phyloP scores from a whole-genome alignment of 257 asterid species.

The Solanum virginianum region DNA sequence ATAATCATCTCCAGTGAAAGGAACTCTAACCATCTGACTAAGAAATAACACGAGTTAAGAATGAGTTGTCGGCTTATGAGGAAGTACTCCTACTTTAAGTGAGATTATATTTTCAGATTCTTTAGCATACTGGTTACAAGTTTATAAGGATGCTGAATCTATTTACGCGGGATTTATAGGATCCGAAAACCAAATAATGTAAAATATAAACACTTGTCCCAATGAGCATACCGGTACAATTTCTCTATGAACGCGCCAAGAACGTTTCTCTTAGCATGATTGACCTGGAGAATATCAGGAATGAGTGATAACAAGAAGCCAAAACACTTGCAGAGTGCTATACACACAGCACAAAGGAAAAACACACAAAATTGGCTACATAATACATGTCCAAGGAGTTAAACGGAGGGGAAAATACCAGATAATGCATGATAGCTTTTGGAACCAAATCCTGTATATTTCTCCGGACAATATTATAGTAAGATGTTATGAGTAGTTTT shows the following conservation, averaged over 20 bases:
- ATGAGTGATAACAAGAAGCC: background rate
- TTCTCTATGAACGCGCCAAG: conserved; percentile 3
- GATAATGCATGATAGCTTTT: conserved; percentile 74
- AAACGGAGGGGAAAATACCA: conserved; percentile 8
- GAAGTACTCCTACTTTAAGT: background rate
- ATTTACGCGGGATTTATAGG: background rate
- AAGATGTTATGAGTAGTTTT: conserved; percentile 44
- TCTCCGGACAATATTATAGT: conserved; percentile 59
- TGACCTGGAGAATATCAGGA: conserved; percentile 4
- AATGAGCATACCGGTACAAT: conserved; percentile 7
- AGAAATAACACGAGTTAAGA: background rate
- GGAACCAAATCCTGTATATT: conserved; percentile 58
- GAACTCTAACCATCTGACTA: background rate
- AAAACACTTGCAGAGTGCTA: background rate
- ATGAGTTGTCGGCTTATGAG: background rate
- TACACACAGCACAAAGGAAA: background rate
- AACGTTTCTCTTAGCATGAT: conserved; percentile 6
- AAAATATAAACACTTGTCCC: background rate
- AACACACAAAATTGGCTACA: background rate
- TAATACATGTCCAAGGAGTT: background rate
- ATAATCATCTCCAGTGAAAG: background rate
- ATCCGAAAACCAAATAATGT: background rate
- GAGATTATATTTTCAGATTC: background rate
- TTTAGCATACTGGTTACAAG: background rate
- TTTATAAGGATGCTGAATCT: background rate